Evolutionary conservation across 176 grass and related monocot genomes (phyloP).

Genomic region (Elaeis guineensis): DNA sequence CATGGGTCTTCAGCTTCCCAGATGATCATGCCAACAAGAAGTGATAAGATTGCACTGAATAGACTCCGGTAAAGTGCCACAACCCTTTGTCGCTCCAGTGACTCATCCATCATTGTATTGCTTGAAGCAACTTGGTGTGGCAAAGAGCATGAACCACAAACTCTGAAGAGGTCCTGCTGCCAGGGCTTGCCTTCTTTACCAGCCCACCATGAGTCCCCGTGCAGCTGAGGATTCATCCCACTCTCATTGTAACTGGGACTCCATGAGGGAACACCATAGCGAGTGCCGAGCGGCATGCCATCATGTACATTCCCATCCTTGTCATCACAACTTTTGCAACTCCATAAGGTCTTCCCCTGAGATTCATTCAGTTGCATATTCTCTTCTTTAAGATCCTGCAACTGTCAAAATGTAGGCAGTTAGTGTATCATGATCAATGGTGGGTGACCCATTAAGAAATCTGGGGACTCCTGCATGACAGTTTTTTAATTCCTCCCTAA

Average conservation of each 20-base stretch:
- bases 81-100: neutral
- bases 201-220: neutral
- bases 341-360: constrained; percentile 24
- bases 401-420: constrained; percentile 5
- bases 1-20: constrained; percentile 38
- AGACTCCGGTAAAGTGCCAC: constrained; percentile 31
- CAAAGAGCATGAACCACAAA: no score
- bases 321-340: neutral
- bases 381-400: constrained; percentile 46
- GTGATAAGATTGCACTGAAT: constrained; percentile 39
- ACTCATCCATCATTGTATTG: neutral
- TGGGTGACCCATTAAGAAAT: no score
- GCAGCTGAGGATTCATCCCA: neutral
- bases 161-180: no score
- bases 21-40: constrained; percentile 38
- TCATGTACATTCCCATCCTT: neutral
- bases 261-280: neutral
- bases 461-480: no score
- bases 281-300: no score
- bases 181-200: neutral
- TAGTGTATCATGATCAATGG: no score
- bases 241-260: neutral
- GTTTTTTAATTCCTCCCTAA: no score
- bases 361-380: constrained; percentile 44
- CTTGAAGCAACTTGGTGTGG: neutral